phyloP scores from a whole-genome alignment of 2,329 filamentous ascomycete genomes.

The Scleromitrula shiraiana region DNA sequence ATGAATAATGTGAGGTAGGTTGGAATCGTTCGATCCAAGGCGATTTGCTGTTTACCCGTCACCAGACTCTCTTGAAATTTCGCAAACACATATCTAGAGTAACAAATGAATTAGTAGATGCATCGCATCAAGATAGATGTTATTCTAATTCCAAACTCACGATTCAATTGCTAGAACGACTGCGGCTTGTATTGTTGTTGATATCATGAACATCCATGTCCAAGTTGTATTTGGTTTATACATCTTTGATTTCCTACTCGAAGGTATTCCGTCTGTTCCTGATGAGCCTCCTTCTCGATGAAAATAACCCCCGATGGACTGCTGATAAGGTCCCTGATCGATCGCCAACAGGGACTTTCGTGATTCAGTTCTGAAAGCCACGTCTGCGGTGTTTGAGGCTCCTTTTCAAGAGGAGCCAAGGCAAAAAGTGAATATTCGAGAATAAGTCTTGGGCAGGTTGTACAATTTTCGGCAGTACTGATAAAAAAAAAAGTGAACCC shows the following conservation, averaged over 20 bases:
- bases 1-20: conserved; percentile 96
- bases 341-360: conserved; percentile 38
- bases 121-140: conserved; percentile 3
- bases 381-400: conserved; percentile 33
- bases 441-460: no score
- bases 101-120: conserved; percentile 7
- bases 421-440: conserved; percentile 5
- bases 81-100: conserved; percentile 70
- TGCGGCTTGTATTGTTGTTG: conserved; percentile 67
- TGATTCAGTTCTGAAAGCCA: conserved; percentile 39
- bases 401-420: conserved; percentile 21
- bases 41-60: conserved; percentile 41
- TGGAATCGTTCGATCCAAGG: conserved; percentile 67
- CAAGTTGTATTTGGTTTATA: conserved; percentile 72
- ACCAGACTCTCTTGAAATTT: conserved; percentile 64
- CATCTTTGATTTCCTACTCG: conserved; percentile 39
- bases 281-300: conserved; percentile 26
- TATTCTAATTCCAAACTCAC: conserved; percentile 44
- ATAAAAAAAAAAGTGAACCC: conserved; percentile 1
- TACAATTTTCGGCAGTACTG: no score
- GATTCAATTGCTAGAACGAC: conserved; percentile 79
- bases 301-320: conserved; percentile 29
- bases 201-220: conserved; percentile 78
- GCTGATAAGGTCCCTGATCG: conserved; percentile 31
- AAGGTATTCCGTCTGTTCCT: conserved; percentile 8